Base-by-base conservation (phyloP, 1,284 basidiomycete species). In the Pterulicium gracile region DNA sequence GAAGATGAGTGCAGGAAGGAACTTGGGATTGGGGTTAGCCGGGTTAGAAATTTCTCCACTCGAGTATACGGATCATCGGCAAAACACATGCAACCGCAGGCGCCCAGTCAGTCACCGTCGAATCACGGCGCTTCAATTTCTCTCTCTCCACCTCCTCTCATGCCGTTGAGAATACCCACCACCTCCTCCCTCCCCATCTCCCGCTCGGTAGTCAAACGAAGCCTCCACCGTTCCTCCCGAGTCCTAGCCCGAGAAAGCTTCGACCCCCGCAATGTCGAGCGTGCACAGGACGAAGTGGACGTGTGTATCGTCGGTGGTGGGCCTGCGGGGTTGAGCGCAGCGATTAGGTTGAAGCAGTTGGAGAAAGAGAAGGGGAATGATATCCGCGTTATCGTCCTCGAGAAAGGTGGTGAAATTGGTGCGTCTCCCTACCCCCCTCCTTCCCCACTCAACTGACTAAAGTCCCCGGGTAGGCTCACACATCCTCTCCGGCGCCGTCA, bases 261-360 rank as follows among this genome's bases (percentile, higher is more conserved):
- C 18, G 19, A 41, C 18, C 39, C 39, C 13, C 7, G 7, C 10
- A 7, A 10, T 15, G 72, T 91, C 21, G 87, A 94, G 54, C 77
- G 92, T 10, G 78, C 79, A 19, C 76, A 81, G 47, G 92, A 95
- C 58, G 82, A 94, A 52, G 92, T 92, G 43, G 95, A 98, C 57
- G 93, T 98, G 24, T 93, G 93, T 62, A 97, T 98, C 57, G 93
- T 98, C 52, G 95, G 95, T 19, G 94, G 79, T 13, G 96, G 95
- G 1, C 95, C 95, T 2, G 93, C 95, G 0, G 95, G 96, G 24
- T 75, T 98, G 49, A 87, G 84, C 56, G 94, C 95, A n/a, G 96
- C 95, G 3, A 98, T 98, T 56, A 77, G 89, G 24, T 71, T 98
- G 49, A 97, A 96, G 69, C 94, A 98, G 66, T 79, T 97, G 39